Evolutionary conservation across 2,329 filamentous ascomycete genomes (phyloP).

Genomic region (Colletotrichum cuscutae): DNA sequence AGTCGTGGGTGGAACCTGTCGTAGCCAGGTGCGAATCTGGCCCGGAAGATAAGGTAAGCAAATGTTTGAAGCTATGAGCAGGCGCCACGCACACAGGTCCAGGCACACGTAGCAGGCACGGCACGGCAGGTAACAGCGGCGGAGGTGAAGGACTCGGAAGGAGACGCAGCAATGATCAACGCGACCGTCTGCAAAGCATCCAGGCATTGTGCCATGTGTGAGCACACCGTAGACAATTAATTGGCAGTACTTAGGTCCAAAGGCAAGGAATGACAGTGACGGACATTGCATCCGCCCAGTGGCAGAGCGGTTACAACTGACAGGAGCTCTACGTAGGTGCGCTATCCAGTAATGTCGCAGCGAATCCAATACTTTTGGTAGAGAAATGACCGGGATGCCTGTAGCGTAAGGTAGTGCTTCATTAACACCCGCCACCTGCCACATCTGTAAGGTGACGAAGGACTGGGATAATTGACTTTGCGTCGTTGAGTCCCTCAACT

Average conservation of each 20-base stretch:
- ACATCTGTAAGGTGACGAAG: background rate
- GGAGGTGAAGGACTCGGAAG: background rate
- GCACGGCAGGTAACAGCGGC: background rate
- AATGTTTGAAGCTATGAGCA: background rate
- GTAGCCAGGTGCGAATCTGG: background rate
- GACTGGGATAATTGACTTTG: background rate
- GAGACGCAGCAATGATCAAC: background rate
- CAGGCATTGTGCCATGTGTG: background rate
- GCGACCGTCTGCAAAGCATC: background rate
- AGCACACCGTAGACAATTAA: background rate
- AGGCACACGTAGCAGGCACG: background rate
- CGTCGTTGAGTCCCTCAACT: background rate
- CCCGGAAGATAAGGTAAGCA: background rate
- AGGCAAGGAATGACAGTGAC: background rate
- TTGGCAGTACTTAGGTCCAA: no score
- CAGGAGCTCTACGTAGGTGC: background rate
- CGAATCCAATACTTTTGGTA: background rate
- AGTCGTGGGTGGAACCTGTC: background rate
- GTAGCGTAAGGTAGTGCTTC: background rate
- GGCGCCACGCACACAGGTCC: background rate
- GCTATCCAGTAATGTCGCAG: background rate
- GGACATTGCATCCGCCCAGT: background rate
- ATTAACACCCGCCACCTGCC: background rate
- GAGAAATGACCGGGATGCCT: background rate
- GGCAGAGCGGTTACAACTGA: background rate